Base-by-base conservation (phyloP, 2,329 filamentous ascomycete genomes). In the Paraconiothyrium brasiliense region DNA sequence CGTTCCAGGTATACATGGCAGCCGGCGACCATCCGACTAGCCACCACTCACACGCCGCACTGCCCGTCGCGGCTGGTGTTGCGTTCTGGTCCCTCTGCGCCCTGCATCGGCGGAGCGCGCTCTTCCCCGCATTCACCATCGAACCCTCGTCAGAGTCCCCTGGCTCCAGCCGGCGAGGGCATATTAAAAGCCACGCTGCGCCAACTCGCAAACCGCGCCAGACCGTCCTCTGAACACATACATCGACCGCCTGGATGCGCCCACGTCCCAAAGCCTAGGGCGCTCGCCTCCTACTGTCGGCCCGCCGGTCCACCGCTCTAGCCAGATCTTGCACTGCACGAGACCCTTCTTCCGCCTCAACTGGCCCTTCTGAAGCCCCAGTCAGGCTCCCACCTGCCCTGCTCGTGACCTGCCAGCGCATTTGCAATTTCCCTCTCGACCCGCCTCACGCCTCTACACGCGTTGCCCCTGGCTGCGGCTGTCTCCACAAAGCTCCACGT, bases 281-380 rank as follows among this genome's bases (percentile, higher is more conserved):
- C 58, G 41, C 43, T 35, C 58, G 54, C 49, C 58, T 52, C 63
- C 64, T 61, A 63, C 56, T 59, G 54, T 59, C 72, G 72, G 72
- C 66, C 72, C 72, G 71, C 61, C 64, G 64, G 60, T 43, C 62
- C 41, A 46, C 47, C 32, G 60, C 57, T 62, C 67, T 73, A 74
- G 70, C 70, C 72, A 56, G 55, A 63, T 70, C 70, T 61, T 63
- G 70, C 71, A 68, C 52, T 71, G 66, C 70, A 75, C 73, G 70
- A 75, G 73, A 75, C 73, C 71, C 65, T 64, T 63, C 60, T 50
- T 65, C 63, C 67, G 62, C 69, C 62, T 70, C 68, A 69, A 60
- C 58, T 65, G 57, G 62, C 55, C 52, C 37, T 67, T 61, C 61
- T 59, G 59, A 67, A 20, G 20, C 20, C 20, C 20, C 20, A 20